These are phyloP conservation scores for Ceratocystis albifundus DNA, from an alignment of 2,329 filamentous ascomycete species.

Conservation along the genomic window DNA sequence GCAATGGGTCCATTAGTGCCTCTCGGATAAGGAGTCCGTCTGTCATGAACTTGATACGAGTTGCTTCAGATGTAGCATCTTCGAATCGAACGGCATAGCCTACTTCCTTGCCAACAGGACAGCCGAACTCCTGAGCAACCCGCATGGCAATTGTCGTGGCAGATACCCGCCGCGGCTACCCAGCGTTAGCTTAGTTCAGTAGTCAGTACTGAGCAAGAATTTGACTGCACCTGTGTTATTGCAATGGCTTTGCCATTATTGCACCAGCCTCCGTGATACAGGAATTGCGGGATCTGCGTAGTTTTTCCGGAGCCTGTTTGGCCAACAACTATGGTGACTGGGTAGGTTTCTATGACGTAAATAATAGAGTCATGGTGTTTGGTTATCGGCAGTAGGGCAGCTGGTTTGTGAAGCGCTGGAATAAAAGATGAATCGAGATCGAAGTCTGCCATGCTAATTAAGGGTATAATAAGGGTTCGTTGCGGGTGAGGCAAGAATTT, in stretches of 20 bases:
- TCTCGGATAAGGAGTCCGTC: conserved; percentile 86
- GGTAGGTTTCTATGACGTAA: conserved; percentile 73
- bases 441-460: conserved; percentile 41
- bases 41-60: conserved; percentile 87
- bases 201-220: conserved; percentile 24
- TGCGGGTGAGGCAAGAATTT: neutral
- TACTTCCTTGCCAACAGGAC: conserved; percentile 76
- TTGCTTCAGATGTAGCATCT: conserved; percentile 74
- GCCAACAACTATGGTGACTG: conserved; percentile 79
- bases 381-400: conserved; percentile 73
- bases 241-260: conserved; percentile 70
- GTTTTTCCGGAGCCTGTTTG: conserved; percentile 94
- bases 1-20: conserved; percentile 79
- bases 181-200: neutral
- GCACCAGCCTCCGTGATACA: conserved; percentile 84
- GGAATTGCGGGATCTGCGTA: conserved; percentile 86
- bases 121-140: conserved; percentile 81
- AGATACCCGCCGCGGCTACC: conserved; percentile 73
- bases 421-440: conserved; percentile 53
- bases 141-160: conserved; percentile 79
- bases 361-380: conserved; percentile 68
- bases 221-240: conserved; percentile 64
- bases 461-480: conserved; percentile 15
- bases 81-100: conserved; percentile 91
- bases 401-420: conserved; percentile 73